Base-by-base conservation (phyloP, 257 asterid species). In the Agastache rugosa region DNA sequence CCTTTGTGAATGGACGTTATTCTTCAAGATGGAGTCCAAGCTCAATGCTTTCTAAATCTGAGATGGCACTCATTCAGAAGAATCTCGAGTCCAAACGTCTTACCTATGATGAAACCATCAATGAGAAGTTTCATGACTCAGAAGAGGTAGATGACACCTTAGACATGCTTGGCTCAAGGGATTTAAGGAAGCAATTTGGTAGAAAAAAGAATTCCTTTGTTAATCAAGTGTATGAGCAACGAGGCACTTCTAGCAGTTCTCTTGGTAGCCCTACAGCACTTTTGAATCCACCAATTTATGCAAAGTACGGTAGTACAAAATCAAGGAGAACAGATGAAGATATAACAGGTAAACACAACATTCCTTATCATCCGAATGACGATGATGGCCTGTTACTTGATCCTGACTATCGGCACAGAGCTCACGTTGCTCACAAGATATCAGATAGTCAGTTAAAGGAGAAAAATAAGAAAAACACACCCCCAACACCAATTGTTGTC, bases 311-410 rank as follows among this genome's bases (percentile, higher is more conserved):
- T 71, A 78, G 56, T 68, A 51, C 69, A 45, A 82, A 78, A 71
- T 72, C 79, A 34, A 63, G 83, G 84, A 81, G 70, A 61, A 25
- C 81, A 19, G 79, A 55, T 58, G 72, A 81, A 81, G 83, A 78
- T 17, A 48, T 59, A 54, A 59, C 81, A 65, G 63, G 80, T 58
- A 75, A 77, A 65, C 66, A 68, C 31, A 58, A 73, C 59, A 69
- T 51, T 67, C 58, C 44, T 22, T 80, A 73, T 78, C 82, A 39
- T 68, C 79, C 51, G 58, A 80, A 77, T 63, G 84, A 84, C 7
- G 71, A 61, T 75, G 93, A 88, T 72, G 87, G 82, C 76, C 87
- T 83, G 78, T 79, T 87, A 35, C 85, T 85, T 51, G 86, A 85
- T 17, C 74, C 79, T 11, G 78, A 66, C 12, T 54, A 68, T 74